Evolutionary conservation across 768 basidiomycete genomes (phyloP).

Genomic region (Kwoniella sp.): DNA sequence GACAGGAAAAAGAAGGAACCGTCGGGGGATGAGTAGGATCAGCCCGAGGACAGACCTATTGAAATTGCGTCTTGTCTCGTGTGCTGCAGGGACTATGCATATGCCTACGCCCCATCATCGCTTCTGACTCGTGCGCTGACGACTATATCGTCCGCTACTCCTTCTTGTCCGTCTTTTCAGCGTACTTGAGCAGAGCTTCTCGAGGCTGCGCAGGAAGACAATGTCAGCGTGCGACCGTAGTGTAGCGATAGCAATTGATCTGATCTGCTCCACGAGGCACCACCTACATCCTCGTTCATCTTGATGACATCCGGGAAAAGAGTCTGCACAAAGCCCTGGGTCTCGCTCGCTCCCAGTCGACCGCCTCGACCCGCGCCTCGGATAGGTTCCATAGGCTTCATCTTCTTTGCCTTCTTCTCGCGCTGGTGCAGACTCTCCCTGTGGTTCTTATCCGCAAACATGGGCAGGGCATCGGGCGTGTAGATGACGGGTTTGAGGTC

Average conservation of each 20-base stretch:
- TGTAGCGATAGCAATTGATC: background rate
- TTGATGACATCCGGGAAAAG: constrained; percentile 56
- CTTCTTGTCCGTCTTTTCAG: constrained; percentile 63
- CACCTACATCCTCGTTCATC: constrained; percentile 83
- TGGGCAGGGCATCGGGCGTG: constrained; percentile 84
- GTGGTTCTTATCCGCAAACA: constrained; percentile 81
- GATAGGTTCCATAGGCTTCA: constrained; percentile 85
- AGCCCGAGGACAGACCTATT: too few relatives aligned
- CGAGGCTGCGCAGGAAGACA: constrained; percentile 64
- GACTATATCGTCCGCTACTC: constrained; percentile 52
- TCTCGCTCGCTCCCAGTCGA: constrained; percentile 91
- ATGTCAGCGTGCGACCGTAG: constrained; percentile 1
- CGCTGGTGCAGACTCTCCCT: constrained; percentile 68
- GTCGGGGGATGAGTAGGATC: too few relatives aligned
- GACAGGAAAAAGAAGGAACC: constrained; percentile 25
- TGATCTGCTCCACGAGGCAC: background rate
- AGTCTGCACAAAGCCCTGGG: constrained; percentile 93
- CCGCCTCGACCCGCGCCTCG: constrained; percentile 90
- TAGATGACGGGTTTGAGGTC: constrained; percentile 79
- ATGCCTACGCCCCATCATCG: too few relatives aligned
- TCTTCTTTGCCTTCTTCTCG: constrained; percentile 88
- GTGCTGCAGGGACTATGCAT: too few relatives aligned
- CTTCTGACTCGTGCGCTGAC: background rate
- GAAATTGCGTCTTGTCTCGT: too few relatives aligned
- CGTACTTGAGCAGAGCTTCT: constrained; percentile 92